Evolutionary conservation across 164 flowering plant genomes (phyloP).

Genomic region (Piper longum): DNA sequence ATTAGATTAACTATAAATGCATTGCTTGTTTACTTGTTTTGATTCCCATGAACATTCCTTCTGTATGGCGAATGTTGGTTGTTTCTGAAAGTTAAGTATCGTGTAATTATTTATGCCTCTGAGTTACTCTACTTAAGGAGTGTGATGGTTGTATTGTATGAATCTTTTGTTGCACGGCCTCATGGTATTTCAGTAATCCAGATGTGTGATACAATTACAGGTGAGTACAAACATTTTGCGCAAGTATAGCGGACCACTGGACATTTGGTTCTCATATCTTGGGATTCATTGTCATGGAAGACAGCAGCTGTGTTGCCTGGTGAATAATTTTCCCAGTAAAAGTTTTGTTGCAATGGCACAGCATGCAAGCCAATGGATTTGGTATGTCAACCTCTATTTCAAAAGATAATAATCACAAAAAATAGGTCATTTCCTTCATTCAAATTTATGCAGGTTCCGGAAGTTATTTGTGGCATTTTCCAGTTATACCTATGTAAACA

Average conservation of each 20-base stretch:
- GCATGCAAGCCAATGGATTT: slow-evolving; percentile 88
- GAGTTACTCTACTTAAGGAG: no score
- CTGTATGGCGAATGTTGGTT: no score
- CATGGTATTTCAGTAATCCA: background rate
- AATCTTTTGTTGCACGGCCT: background rate
- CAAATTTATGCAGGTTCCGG: slow-evolving; percentile 20
- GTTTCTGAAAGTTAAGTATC: no score
- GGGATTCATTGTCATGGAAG: slow-evolving; percentile 10
- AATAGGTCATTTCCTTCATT: background rate
- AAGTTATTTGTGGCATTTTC: slow-evolving; percentile 24
- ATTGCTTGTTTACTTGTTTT: no score
- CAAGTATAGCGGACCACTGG: slow-evolving; percentile 80
- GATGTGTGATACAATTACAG: slow-evolving; percentile 20
- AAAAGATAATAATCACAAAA: no score
- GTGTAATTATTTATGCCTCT: no score
- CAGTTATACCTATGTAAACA: slow-evolving; percentile 23
- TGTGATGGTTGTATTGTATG: background rate
- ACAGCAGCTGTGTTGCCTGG: slow-evolving; percentile 31
- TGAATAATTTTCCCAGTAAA: slow-evolving; percentile 43
- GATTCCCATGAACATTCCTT: no score
- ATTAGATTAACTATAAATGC: no score
- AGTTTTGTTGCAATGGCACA: slow-evolving; percentile 80
- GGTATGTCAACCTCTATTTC: slow-evolving; percentile 22
- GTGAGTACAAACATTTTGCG: slow-evolving; percentile 62
- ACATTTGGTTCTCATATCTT: slow-evolving; percentile 61